A percentile compares a stretch with the other conserved stretches of the same genome.
phyloP scores from a whole-genome alignment of 2,329 filamentous ascomycete genomes.

The Aspergillus phoenicis region DNA sequence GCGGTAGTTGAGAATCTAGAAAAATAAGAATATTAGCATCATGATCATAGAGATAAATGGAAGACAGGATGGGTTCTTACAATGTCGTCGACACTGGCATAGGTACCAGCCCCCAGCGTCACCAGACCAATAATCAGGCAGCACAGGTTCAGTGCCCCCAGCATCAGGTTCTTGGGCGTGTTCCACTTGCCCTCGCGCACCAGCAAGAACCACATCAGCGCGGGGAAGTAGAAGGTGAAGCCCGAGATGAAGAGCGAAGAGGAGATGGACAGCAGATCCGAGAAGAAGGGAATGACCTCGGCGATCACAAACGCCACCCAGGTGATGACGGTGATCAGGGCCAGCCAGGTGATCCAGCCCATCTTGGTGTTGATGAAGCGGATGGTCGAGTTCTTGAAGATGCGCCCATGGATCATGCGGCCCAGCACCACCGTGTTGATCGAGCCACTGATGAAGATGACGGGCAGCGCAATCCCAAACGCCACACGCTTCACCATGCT shows the following conservation, averaged over 20 bases:
- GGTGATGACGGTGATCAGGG: conserved; percentile 59
- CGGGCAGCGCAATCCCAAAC: conserved; percentile 38
- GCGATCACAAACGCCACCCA: conserved; percentile 81
- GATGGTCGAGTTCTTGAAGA: conserved; percentile 39
- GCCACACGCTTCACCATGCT: conserved; percentile 31
- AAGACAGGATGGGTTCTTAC: conserved; percentile 28
- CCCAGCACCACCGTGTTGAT: conserved; percentile 40
- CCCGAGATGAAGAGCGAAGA: conserved; percentile 78
- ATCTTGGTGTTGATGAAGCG: conserved; percentile 39
- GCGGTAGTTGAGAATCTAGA: conserved; percentile 2
- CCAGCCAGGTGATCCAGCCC: conserved; percentile 39
- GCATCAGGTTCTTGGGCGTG: conserved; percentile 51
- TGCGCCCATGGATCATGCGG: conserved; percentile 38
- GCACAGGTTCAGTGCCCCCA: conserved; percentile 64
- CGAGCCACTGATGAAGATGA: conserved; percentile 42
- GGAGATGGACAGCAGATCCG: conserved; percentile 56
- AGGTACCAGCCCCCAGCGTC: conserved; percentile 77
- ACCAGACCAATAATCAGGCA: conserved; percentile 72
- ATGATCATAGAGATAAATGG: no score
- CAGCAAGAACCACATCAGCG: conserved; percentile 43
- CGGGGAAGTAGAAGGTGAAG: conserved; percentile 76
- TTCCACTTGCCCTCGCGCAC: conserved; percentile 32
- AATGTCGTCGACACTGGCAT: conserved; percentile 56
- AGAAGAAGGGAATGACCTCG: conserved; percentile 85
- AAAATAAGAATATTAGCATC: neutral